phyloP scores from a whole-genome alignment of 768 basidiomycete species.

The Cystofilobasidium capitatum region DNA sequence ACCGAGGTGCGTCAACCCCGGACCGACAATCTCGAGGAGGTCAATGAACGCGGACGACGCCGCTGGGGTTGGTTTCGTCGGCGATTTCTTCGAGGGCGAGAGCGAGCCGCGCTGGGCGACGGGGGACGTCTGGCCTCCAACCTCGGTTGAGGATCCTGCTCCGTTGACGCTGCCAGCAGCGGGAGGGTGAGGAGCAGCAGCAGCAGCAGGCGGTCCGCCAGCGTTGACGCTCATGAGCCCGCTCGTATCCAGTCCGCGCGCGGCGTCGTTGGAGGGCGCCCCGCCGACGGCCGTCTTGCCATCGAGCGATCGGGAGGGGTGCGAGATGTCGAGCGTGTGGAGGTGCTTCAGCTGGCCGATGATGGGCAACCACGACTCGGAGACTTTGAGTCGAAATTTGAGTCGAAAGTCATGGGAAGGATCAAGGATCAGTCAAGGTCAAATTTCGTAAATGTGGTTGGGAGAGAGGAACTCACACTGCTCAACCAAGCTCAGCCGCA shows the following conservation, averaged over 20 bases:
- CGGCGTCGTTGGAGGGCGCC: background rate
- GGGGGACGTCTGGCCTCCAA: no score
- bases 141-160: no score
- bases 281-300: background rate
- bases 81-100: no score
- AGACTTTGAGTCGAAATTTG: no score
- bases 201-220: background rate
- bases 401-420: background rate
- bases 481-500: conserved; percentile 71
- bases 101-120: no score
- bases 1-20: conserved; percentile 52
- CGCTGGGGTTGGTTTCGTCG: no score
- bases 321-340: conserved; percentile 25
- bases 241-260: background rate
- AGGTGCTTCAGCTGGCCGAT: background rate
- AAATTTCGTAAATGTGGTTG: no score
- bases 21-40: conserved; percentile 52
- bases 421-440: background rate
- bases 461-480: conserved; percentile 30
- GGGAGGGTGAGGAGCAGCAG: no score
- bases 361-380: background rate
- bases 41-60: conserved; percentile 45
- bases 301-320: conserved; percentile 40
- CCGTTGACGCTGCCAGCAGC: no score
- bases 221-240: background rate